These are phyloP conservation scores for Fraxinus albicans DNA, from an alignment of 305 asterid species.

Conservation along the genomic window DNA sequence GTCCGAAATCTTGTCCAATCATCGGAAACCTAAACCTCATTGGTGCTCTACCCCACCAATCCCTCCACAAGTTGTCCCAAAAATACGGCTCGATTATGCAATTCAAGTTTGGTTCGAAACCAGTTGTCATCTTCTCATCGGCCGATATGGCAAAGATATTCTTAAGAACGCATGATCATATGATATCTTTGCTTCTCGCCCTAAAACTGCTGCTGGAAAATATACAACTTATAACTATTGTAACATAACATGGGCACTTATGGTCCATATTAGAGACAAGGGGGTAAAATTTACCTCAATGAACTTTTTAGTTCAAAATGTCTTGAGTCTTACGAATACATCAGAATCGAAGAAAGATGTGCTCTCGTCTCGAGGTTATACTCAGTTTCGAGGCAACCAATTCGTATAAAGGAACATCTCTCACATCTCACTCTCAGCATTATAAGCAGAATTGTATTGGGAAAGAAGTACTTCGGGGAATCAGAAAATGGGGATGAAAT, in stretches of 20 bases:
- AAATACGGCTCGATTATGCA: slow-evolving; percentile 31
- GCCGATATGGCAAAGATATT: slow-evolving; percentile 34
- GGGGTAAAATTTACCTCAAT: slow-evolving; percentile 8
- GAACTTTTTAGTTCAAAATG: slow-evolving; percentile 24
- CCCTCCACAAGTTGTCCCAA: slow-evolving; percentile 22
- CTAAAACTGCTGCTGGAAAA: background rate
- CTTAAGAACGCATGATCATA: slow-evolving; percentile 21
- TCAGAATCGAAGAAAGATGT: slow-evolving; percentile 29
- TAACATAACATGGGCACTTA: background rate
- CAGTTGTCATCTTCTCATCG: slow-evolving; percentile 29
- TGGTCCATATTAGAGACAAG: slow-evolving; percentile 21
- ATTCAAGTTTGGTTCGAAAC: slow-evolving; percentile 24
- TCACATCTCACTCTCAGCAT: slow-evolving; percentile 24
- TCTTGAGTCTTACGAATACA: slow-evolving; percentile 23
- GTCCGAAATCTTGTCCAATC: background rate
- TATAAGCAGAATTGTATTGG: slow-evolving; percentile 25
- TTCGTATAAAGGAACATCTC: slow-evolving; percentile 23
- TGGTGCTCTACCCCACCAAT: background rate
- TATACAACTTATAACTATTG: background rate
- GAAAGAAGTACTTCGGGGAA: slow-evolving; percentile 25
- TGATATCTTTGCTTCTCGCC: slow-evolving; percentile 24
- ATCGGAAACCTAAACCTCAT: slow-evolving; percentile 21
- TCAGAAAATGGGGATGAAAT: background rate
- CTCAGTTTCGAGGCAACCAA: slow-evolving; percentile 5
- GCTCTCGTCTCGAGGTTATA: slow-evolving; percentile 19